These are phyloP conservation scores for Carex littledalei DNA, from an alignment of 176 grass and related monocot species.

Conservation along the genomic window DNA sequence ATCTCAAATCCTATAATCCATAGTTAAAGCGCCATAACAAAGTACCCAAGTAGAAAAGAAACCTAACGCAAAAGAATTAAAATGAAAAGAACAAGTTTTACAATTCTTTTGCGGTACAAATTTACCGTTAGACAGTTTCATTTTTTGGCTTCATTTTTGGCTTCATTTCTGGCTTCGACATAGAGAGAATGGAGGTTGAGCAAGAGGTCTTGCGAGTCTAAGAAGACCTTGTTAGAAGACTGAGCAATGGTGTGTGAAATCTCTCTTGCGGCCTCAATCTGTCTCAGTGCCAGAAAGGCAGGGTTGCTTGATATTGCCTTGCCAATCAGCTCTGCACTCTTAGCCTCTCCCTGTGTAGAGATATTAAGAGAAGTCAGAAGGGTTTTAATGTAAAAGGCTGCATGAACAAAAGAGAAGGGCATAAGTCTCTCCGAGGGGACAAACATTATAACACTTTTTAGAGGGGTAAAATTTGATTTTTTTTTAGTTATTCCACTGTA, in stretches of 20 bases:
- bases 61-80: background rate
- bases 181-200: constrained; percentile 62
- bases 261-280: constrained; percentile 84
- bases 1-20: constrained; percentile 10
- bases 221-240: constrained; percentile 76
- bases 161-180: background rate
- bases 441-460: background rate
- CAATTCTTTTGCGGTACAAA: background rate
- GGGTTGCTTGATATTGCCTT: constrained; percentile 77
- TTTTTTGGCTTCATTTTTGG: constrained; percentile 12
- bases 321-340: constrained; percentile 88
- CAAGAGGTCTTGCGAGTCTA: constrained; percentile 67
- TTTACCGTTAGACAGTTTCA: background rate
- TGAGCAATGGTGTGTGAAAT: constrained; percentile 68
- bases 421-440: background rate
- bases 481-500: background rate
- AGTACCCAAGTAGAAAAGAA: background rate
- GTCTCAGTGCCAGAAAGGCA: constrained; percentile 64
- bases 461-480: background rate
- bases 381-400: background rate
- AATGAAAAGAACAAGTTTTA: background rate
- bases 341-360: constrained; percentile 70
- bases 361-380: background rate
- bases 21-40: background rate
- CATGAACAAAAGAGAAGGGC: background rate